Base-by-base conservation (phyloP, 805 yeast species). In the Lipomyces japonicus region DNA sequence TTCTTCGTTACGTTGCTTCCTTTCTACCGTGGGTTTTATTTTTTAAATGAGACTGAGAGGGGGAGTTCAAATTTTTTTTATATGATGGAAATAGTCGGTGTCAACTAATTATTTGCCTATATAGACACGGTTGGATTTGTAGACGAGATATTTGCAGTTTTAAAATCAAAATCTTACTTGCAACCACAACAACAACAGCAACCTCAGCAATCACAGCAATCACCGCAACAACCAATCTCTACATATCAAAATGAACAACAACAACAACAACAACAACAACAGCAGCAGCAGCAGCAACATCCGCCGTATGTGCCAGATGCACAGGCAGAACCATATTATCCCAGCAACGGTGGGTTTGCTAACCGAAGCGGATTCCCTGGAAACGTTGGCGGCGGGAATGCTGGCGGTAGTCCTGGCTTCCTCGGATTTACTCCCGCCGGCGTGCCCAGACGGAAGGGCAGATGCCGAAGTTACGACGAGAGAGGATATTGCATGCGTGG, bases 131-230 rank as follows among this genome's bases (percentile, higher is more conserved):
- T 19, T 22, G 52, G 44, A 31, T 71, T 70, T 57, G 73, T 69
- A 25, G 58, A 59, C 24, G 58, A 65, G 21, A 53, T 75, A 46
- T 63, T 71, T 38, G 59, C 60, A 3, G 65, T 64, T 25, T 44
- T 71, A 16, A 64, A 62, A 23, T 34, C 56, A 24, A 49, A 31
- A 24, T 7, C 26, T 9, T 19, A 19, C 23, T 18, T 22, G 41
- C 24, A 37, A 19, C 26, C 41, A 22, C 26, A n/a, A 22, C 16
- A 28, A 16, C 43, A 35, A 21, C 23, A n/a, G 19, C 35, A 12
- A 14, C 36, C 14, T 19, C 45, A 16, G 28, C 4, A 22, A 23
- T 46, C 21, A 32, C 31, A 16, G 24, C 19, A 24, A 35, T 25
- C 38, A 9, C 46, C 9, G 42, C 48, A 37, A n/a, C 44, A 28